phyloP scores from a whole-genome alignment of 2,329 filamentous ascomycete genomes.

The Cytospora chrysosperma region DNA sequence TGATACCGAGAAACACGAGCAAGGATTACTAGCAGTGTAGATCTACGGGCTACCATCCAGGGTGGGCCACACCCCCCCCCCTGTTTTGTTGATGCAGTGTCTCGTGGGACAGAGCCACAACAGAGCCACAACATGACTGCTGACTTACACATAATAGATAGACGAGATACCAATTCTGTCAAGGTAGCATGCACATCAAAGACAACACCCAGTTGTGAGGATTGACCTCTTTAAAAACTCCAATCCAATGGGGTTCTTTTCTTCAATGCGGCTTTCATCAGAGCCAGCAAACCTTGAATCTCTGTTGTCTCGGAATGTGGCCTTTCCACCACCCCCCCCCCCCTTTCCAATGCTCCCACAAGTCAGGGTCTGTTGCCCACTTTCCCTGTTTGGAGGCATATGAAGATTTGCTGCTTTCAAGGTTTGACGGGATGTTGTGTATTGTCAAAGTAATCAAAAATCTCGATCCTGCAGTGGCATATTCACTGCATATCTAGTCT shows the following conservation, averaged over 20 bases:
- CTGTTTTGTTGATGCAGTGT: not conserved
- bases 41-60: not conserved
- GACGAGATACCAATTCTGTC: not conserved
- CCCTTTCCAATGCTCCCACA: no score
- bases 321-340: not conserved
- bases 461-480: not conserved
- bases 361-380: constrained; percentile 4
- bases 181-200: not conserved
- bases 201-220: not conserved
- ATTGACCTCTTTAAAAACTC: not conserved
- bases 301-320: constrained; percentile 5
- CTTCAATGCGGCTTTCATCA: not conserved
- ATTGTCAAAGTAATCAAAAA: not conserved
- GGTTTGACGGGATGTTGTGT: not conserved
- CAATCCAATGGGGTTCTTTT: not conserved
- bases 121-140: not conserved
- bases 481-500: not conserved
- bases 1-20: not conserved
- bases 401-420: not conserved
- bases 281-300: constrained; percentile 1
- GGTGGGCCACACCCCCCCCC: constrained; percentile 2
- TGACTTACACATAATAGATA: not conserved
- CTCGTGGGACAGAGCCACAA: not conserved
- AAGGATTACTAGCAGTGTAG: constrained; percentile 8
- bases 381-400: not conserved